A percentile compares a stretch with the other conserved stretches of the same genome.
These are phyloP conservation scores for Pseudogymnoascus destructans DNA, from an alignment of 2,329 filamentous ascomycete species.

Conservation along the genomic window DNA sequence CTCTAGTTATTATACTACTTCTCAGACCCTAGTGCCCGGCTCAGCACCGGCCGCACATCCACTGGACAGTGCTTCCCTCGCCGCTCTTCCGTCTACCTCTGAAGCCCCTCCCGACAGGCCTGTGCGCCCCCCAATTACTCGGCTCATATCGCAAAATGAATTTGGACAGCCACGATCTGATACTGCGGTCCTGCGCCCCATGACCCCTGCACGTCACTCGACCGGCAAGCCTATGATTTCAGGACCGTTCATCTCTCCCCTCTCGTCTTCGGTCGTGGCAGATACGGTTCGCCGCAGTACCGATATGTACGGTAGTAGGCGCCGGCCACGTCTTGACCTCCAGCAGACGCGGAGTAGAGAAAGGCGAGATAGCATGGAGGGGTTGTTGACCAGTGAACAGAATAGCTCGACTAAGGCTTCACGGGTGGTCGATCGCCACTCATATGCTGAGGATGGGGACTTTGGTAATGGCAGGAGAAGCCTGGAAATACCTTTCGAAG, in stretches of 20 bases:
- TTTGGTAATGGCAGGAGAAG: neutral
- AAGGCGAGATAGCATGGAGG: neutral
- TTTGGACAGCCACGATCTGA: constrained; percentile 26
- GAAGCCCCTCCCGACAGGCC: constrained; percentile 17
- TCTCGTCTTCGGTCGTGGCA: constrained; percentile 49
- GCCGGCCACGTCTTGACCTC: constrained; percentile 11
- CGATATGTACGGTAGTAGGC: constrained; percentile 17
- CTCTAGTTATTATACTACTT: neutral
- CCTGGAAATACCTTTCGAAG: neutral
- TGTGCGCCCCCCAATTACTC: constrained; percentile 17
- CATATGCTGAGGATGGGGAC: neutral
- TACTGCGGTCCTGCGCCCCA: constrained; percentile 27
- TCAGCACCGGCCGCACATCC: constrained; percentile 23
- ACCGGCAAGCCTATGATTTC: constrained; percentile 40
- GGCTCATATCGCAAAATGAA: constrained; percentile 21
- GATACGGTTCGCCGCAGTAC: constrained; percentile 48
- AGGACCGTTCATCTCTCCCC: constrained; percentile 44
- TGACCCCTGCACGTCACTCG: constrained; percentile 33
- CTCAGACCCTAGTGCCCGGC: neutral
- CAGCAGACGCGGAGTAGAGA: neutral
- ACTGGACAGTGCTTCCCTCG: constrained; percentile 7
- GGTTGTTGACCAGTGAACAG: neutral
- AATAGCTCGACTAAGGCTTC: neutral
- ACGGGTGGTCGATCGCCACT: neutral
- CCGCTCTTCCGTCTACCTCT: constrained; percentile 8